Conservation (phyloP, 2,329 filamentous ascomycete genomes). For the Paraphaeosphaeria minitans region DNA sequence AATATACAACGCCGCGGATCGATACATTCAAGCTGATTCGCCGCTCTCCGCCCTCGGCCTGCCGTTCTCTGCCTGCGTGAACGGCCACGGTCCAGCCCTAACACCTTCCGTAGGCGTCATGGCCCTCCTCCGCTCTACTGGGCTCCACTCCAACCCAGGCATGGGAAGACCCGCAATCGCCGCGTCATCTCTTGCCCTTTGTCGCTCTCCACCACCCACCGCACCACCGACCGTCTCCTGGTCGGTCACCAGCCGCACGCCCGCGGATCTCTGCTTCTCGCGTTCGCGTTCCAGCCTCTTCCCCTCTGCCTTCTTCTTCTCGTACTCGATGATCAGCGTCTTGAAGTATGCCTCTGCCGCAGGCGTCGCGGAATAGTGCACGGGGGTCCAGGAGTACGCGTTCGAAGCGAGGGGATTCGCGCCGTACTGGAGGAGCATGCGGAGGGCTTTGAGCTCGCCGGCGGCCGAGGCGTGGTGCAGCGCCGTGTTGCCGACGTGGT, state of each 20-base stretch:
- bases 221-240: constrained; percentile 25
- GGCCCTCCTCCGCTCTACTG: constrained; percentile 43
- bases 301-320: constrained; percentile 61
- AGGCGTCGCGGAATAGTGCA: constrained; percentile 81
- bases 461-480: constrained; percentile 85
- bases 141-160: constrained; percentile 47
- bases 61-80: constrained; percentile 30
- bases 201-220: constrained; percentile 21
- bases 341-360: constrained; percentile 86
- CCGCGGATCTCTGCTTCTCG: constrained; percentile 39
- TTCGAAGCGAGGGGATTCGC: constrained; percentile 76
- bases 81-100: constrained; percentile 28
- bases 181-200: constrained; percentile 42
- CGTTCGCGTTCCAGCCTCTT: constrained; percentile 38
- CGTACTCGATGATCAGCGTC: constrained; percentile 73
- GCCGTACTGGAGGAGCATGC: constrained; percentile 77
- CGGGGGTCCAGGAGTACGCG: constrained; percentile 78
- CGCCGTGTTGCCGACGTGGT: constrained; percentile 81
- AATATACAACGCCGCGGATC: neutral
- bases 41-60: constrained; percentile 46
- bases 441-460: constrained; percentile 76
- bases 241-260: constrained; percentile 44
- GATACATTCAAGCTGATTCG: constrained; percentile 28
- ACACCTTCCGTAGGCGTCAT: constrained; percentile 48
- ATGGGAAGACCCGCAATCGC: constrained; percentile 36